Conservation (phyloP, 257 asterid genomes). For the Plantago elongata region DNA sequence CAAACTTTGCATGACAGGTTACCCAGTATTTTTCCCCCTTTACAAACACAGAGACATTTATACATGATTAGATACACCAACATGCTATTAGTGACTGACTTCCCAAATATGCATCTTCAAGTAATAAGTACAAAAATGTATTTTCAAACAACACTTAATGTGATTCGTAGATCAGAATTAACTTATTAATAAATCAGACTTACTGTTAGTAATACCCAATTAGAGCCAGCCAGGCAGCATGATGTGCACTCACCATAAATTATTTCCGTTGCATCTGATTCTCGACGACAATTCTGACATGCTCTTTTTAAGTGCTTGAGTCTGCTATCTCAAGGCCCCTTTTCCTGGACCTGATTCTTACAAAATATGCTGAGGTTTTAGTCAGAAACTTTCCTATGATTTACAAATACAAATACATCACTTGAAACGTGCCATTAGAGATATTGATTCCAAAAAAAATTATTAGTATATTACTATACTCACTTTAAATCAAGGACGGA, state of each 20-base stretch:
- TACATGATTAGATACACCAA: neutral
- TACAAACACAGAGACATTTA: neutral
- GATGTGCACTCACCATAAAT: slow-evolving; percentile 15
- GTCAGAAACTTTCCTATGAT: too few relatives aligned
- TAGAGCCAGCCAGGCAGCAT: slow-evolving; percentile 1
- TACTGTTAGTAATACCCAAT: neutral
- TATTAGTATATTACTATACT: too few relatives aligned
- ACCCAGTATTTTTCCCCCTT: neutral
- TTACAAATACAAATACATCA: too few relatives aligned
- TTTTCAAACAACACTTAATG: neutral
- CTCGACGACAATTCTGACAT: slow-evolving; percentile 7
- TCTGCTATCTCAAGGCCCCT: slow-evolving; percentile 1
- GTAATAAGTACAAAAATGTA: neutral
- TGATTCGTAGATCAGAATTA: neutral
- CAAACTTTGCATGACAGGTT: too few relatives aligned
- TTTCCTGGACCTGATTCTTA: neutral
- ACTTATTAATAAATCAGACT: too few relatives aligned
- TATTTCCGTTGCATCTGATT: slow-evolving; percentile 23
- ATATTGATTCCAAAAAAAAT: too few relatives aligned
- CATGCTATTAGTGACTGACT: neutral
- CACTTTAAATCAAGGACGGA: too few relatives aligned
- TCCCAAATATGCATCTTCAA: neutral
- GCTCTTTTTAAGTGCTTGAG: slow-evolving; percentile 4
- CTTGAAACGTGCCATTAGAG: too few relatives aligned
- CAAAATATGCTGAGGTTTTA: neutral